Percentiles rank a stretch among this genome's conserved stretches.
Evolutionary conservation across 768 basidiomycete genomes (phyloP).

Genomic region (Boletus vermiculosoides): DNA sequence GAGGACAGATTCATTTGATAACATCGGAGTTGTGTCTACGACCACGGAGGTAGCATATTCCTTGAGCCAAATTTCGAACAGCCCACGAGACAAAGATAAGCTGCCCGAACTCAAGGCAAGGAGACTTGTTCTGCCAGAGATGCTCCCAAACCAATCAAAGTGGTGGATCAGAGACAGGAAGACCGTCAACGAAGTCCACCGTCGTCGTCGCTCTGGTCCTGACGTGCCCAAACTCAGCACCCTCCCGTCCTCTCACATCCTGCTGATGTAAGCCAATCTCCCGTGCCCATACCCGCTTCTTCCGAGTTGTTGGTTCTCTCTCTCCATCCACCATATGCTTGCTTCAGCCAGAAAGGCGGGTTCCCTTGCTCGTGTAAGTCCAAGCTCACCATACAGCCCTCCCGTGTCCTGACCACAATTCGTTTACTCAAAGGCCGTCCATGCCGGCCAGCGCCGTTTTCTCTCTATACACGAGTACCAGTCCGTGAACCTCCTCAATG

Average conservation of each 20-base stretch:
- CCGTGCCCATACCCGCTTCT: background rate
- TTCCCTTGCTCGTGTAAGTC: conserved; percentile 59
- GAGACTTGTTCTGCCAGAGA: conserved; percentile 61
- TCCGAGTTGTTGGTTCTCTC: conserved; percentile 8
- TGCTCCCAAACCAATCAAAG: conserved; percentile 39
- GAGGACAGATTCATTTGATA: conserved; percentile 21
- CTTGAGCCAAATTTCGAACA: conserved; percentile 80
- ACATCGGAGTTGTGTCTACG: conserved; percentile 8
- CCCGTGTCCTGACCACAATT: background rate
- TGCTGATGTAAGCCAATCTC: conserved; percentile 41
- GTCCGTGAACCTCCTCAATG: conserved; percentile 91
- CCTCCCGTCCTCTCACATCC: background rate
- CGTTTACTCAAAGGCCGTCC: conserved; percentile 46
- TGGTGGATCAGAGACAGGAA: conserved; percentile 74
- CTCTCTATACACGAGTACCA: conserved; percentile 99
- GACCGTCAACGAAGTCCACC: conserved; percentile 44
- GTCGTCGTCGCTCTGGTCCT: conserved; percentile 77
- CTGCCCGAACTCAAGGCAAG: conserved; percentile 82
- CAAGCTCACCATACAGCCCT: background rate
- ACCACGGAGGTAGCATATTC: conserved; percentile 42
- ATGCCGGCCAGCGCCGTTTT: conserved; percentile 83
- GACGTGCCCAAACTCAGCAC: conserved; percentile 14
- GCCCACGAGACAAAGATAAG: conserved; percentile 48
- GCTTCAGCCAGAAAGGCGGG: conserved; percentile 63
- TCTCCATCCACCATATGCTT: conserved; percentile 53